Base-by-base conservation (phyloP, 352 stramenopile genomes). In the Peronosclerospora sorghi region DNA sequence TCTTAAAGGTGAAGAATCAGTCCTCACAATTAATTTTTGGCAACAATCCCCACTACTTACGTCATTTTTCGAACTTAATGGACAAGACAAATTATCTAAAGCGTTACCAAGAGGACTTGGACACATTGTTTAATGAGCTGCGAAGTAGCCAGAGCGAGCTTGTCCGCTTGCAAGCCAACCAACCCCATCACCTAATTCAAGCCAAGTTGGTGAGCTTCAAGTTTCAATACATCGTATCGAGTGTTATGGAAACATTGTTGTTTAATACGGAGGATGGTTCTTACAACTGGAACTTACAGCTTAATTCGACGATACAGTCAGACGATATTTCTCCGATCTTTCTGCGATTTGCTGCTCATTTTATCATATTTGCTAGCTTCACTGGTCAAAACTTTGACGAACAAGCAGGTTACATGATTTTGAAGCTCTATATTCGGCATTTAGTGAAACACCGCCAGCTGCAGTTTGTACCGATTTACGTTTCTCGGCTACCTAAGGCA, bases 351-450 rank as follows among this genome's bases (percentile, higher is more conserved):
- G 76, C 73, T 0, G 74, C 71, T 2, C 80, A 92, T 48, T 88
- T 92, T 36, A 65, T 87, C 13, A 59, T 88, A 28, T 87, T 90
- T 21, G 64, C 77, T 5, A 45, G 49, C 14, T 82, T 79, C 46
- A 89, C 77, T 24, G 73, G 68, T 7, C 74, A 89, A 35, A 54
- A 50, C 5, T 83, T 84, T 29, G 71, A 87, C 34, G 62, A 73
- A 21, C 50, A 66, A 23, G 67, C 73, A 2, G 68, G 68, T 14
- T 72, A 89, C 50, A 84, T 86, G 62, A 86, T 89, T 50, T 35
- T 87, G 12, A 89, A 89, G 51, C 45, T 73, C 14, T 92, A 92
- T 43, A 83, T 92, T 46, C 73, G 80, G 0, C 75, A 92, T 39
- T 48, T 92, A 15, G 72, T 88, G 19, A 81, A 87, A 56, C 75